phyloP scores from a whole-genome alignment of 2,329 filamentous ascomycete genomes.

The Cordyceps pruinosa region DNA sequence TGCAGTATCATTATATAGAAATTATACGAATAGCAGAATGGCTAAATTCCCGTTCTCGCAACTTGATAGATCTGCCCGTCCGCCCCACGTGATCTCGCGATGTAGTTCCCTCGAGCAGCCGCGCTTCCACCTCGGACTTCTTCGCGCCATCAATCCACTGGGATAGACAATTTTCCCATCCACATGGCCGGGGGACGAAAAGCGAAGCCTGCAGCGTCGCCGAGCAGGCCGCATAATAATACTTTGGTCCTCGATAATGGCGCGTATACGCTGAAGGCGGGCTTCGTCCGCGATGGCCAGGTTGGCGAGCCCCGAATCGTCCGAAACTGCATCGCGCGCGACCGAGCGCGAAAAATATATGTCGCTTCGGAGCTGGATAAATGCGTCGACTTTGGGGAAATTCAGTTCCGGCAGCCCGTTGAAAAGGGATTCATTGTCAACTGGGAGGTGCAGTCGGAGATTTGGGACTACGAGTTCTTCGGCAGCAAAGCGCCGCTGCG shows the following conservation, averaged over 20 bases:
- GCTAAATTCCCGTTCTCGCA: no score
- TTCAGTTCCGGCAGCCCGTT: slow-evolving; percentile 78
- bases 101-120: background rate
- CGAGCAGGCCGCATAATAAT: slow-evolving; percentile 48
- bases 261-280: slow-evolving; percentile 84
- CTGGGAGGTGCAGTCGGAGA: slow-evolving; percentile 92
- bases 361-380: slow-evolving; percentile 70
- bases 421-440: slow-evolving; percentile 94
- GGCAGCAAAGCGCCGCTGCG: slow-evolving; percentile 57
- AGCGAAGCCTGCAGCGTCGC: slow-evolving; percentile 39
- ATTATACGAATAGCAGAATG: background rate
- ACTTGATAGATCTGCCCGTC: background rate
- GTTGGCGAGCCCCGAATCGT: slow-evolving; percentile 59
- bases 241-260: slow-evolving; percentile 94
- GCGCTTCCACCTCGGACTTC: background rate
- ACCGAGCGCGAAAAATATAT: slow-evolving; percentile 71
- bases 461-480: slow-evolving; percentile 89
- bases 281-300: slow-evolving; percentile 52
- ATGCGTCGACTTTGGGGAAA: slow-evolving; percentile 84
- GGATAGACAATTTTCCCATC: background rate
- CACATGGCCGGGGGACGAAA: slow-evolving; percentile 43
- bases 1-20: background rate
- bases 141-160: background rate
- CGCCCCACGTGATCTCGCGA: background rate
- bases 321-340: slow-evolving; percentile 83